Evolutionary conservation across 192 early-diverging fungal genomes (phyloP), one percentile per base, ranked within the genome.

Genomic region (Entrophospora sp.): DNA sequence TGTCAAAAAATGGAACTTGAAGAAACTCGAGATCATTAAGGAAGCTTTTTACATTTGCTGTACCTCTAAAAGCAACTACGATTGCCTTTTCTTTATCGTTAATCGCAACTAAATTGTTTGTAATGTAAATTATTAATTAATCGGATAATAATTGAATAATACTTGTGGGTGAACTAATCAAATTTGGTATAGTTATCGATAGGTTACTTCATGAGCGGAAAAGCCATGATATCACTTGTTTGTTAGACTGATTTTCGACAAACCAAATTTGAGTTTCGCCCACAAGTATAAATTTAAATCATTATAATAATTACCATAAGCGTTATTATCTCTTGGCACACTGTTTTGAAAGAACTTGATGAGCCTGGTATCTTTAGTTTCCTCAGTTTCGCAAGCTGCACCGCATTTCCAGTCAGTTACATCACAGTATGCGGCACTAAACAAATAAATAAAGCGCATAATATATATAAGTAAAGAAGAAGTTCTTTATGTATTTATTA

Each of bases 331-430:
- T 8, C 32, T 56, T 56, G 53, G 53, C 2, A 14, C 13, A 4
- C 35, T 14, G 7, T 60, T 14, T 13, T 13, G 10, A 40, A 60
- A 60, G 20, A 36, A 60, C 13, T 60, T 36, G 5, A 60, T 25
- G 2, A 60, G 28, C 6, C 37, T n/a, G 9, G 58, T 60, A 9
- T 10, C 58, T 7, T 16, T n/a, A 4, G 58, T 60, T 24, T 40
- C 37, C 25, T 36, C 58, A 25, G 9, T 18, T 40, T 30, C 14
- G 27, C 58, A 60, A 4, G 58, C 58, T 14, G 18, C 1, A 25
- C 58, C 58, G 20, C 57, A 60, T 14, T 60, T 40, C 57, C 57
- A 60, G 27, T 60, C 28, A 3, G 57, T 60, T 14, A 60, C 57
- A 36, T 60, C 22, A 40, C 57, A 60, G 12, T 60, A 60, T 5